Percentiles rank a stretch among this genome's conserved stretches.
phyloP scores from a whole-genome alignment of 1,284 basidiomycete species.

The Irpex lacteus region DNA sequence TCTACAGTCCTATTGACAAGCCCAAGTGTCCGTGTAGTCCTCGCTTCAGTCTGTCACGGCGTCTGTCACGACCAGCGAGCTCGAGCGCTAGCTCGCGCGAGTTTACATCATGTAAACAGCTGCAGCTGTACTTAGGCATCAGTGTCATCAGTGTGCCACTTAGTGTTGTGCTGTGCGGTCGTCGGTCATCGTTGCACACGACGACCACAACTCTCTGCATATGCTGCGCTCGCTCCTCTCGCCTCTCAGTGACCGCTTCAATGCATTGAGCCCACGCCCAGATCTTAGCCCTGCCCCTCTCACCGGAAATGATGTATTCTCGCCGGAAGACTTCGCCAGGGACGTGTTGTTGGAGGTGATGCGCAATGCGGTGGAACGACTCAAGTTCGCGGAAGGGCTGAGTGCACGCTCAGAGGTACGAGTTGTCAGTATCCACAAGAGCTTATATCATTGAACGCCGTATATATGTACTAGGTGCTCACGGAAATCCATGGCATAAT shows the following conservation, averaged over 20 bases:
- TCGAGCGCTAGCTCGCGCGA: no score
- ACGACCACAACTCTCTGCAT: no score
- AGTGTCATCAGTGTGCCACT: no score
- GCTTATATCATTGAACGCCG: neutral
- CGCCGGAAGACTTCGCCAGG: constrained; percentile 68
- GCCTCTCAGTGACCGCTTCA: constrained; percentile 33
- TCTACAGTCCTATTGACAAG: no score
- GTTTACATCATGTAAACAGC: no score
- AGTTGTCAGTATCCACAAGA: neutral
- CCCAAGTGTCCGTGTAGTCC: no score
- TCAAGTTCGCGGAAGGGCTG: constrained; percentile 52
- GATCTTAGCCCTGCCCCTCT: constrained; percentile 14
- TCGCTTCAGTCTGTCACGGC: no score
- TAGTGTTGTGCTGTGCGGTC: no score
- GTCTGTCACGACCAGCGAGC: no score
- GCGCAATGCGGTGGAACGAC: constrained; percentile 61
- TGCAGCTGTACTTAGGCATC: no score
- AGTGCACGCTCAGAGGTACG: constrained; percentile 52
- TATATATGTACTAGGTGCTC: constrained; percentile 45
- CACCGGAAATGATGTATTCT: constrained; percentile 36
- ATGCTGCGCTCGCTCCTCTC: constrained; percentile 36
- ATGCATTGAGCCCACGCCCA: constrained; percentile 20
- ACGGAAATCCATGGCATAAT: constrained; percentile 60
- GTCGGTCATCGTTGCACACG: no score
- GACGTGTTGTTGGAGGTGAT: constrained; percentile 71